These are phyloP conservation scores for Plasmodium inui DNA, from an alignment of 169 alveolate genomes.

Conservation along the genomic window DNA sequence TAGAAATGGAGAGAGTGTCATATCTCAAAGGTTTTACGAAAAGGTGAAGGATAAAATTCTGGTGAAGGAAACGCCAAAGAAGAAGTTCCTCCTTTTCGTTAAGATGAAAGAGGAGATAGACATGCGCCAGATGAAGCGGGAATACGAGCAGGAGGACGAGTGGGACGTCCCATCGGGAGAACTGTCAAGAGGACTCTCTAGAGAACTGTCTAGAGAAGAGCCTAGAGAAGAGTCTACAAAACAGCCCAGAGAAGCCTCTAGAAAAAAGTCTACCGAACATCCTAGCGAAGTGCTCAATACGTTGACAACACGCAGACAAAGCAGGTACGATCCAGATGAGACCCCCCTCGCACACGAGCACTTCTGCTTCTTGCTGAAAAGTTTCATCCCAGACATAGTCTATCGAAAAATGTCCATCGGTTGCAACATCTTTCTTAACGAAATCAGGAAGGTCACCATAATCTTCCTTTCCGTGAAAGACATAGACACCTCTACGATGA, in stretches of 20 bases:
- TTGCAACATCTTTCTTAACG: constrained; percentile 84
- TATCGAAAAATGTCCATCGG: constrained; percentile 81
- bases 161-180: background rate
- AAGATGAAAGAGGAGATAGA: constrained; percentile 20
- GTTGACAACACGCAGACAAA: background rate
- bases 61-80: constrained; percentile 23
- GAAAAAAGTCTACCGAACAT: background rate
- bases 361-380: constrained; percentile 75
- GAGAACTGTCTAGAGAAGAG: background rate
- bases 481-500: constrained; percentile 79
- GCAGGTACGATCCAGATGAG: background rate
- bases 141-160: constrained; percentile 6
- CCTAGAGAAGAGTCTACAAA: background rate
- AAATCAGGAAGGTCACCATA: constrained; percentile 85
- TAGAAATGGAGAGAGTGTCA: constrained; percentile 85
- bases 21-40: constrained; percentile 74
- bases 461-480: constrained; percentile 85
- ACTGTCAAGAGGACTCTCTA: background rate
- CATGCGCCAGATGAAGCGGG: constrained; percentile 9
- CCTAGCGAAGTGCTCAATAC: background rate
- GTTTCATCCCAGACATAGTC: constrained; percentile 85
- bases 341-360: constrained; percentile 37
- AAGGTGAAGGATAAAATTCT: constrained; percentile 46
- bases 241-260: too few species aligned
- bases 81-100: constrained; percentile 9